A percentile compares a stretch with the other conserved stretches of the same genome.
These are phyloP conservation scores for Huntiella savannae DNA, from an alignment of 2,329 filamentous ascomycete species.

Conservation along the genomic window DNA sequence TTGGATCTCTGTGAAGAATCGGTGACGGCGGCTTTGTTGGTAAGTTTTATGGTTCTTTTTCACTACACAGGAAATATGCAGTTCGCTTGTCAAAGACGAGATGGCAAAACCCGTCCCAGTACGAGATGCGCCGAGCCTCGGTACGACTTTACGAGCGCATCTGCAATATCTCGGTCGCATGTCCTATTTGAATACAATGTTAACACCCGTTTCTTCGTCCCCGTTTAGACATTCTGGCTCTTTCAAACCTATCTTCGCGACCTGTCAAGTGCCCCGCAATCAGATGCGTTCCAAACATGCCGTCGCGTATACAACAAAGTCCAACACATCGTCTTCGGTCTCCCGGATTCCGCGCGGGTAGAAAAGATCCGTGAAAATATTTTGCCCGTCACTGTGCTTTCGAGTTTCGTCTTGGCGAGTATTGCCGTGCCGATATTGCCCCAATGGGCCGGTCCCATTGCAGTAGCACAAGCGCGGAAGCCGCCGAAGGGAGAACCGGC, in stretches of 20 bases:
- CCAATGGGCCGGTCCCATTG: conserved; percentile 61
- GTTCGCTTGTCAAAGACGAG: background rate
- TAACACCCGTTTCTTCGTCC: no score
- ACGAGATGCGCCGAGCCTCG: no score
- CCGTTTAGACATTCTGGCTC: conserved; percentile 61
- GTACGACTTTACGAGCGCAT: no score
- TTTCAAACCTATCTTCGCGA: conserved; percentile 80
- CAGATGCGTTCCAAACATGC: conserved; percentile 63
- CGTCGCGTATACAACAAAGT: conserved; percentile 74
- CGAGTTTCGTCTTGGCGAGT: conserved; percentile 61
- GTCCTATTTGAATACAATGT: no score
- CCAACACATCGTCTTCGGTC: conserved; percentile 69
- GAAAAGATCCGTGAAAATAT: conserved; percentile 70
- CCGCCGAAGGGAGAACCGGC: conserved; percentile 34
- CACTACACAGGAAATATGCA: no score
- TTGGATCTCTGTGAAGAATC: conserved; percentile 75
- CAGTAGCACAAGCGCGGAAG: conserved; percentile 63
- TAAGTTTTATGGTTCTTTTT: conserved; percentile 24
- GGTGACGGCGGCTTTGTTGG: conserved; percentile 64
- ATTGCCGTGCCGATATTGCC: conserved; percentile 57
- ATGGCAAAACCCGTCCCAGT: background rate
- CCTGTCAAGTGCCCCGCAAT: conserved; percentile 54
- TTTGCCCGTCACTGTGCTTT: conserved; percentile 60
- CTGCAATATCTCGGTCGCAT: conserved; percentile 7
- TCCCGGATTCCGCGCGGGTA: conserved; percentile 45